A percentile compares a stretch with the other conserved stretches of the same genome.
phyloP scores from a whole-genome alignment of 208 protist species.

The Trypanosoma mega region DNA sequence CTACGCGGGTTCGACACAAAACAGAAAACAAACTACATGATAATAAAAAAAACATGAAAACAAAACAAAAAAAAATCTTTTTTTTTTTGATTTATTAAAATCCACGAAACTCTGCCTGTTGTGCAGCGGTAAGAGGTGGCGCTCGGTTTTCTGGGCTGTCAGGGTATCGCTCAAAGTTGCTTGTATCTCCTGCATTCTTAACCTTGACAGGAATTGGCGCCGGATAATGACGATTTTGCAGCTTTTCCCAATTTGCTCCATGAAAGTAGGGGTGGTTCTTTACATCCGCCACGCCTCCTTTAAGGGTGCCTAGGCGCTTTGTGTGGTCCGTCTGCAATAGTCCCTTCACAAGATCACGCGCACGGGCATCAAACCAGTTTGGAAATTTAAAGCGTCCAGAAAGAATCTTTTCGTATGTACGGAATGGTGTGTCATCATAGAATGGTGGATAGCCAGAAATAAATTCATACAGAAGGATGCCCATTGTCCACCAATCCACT shows the following conservation, averaged over 20 bases:
- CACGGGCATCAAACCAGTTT: constrained; percentile 79
- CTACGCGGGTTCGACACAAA: neutral
- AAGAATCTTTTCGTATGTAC: constrained; percentile 91
- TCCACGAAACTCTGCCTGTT: constrained; percentile 77
- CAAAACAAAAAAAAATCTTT: neutral
- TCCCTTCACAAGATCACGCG: constrained; percentile 78
- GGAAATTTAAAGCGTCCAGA: constrained; percentile 78
- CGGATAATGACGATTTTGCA: constrained; percentile 71
- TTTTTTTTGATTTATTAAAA: constrained; percentile 34
- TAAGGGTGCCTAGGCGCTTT: constrained; percentile 87
- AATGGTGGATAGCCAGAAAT: constrained; percentile 92
- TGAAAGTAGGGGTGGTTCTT: constrained; percentile 95
- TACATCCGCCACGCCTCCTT: constrained; percentile 90
- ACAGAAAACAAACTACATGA: neutral
- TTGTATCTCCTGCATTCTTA: constrained; percentile 68
- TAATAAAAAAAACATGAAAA: constrained; percentile 5
- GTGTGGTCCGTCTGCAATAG: constrained; percentile 88
- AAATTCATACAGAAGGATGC: constrained; percentile 96
- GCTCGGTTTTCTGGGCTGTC: constrained; percentile 67
- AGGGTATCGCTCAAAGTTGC: constrained; percentile 85
- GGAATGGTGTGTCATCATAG: constrained; percentile 89
- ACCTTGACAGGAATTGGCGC: constrained; percentile 78
- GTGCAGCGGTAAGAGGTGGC: constrained; percentile 50
- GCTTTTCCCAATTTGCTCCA: constrained; percentile 92
- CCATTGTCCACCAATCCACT: constrained; percentile 97